Conservation (phyloP, 2,329 filamentous ascomycete species). For the Hypoxylon sp. region DNA sequence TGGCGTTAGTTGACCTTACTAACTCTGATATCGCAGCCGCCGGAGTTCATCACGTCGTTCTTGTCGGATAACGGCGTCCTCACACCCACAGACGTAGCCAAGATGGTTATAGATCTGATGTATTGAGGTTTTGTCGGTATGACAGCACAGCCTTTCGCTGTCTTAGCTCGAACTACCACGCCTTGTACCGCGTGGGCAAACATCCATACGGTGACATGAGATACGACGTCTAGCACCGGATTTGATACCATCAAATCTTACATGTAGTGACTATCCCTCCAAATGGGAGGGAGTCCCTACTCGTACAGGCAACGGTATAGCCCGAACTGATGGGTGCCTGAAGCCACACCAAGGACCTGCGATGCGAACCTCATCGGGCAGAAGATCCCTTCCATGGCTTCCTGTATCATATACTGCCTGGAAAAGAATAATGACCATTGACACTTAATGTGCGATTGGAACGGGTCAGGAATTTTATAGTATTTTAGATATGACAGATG, state of each 20-base stretch:
- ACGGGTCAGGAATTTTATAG: neutral
- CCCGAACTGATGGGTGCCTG: neutral
- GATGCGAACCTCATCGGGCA: neutral
- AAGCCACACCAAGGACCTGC: neutral
- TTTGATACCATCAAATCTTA: neutral
- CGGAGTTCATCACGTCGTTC: conserved; percentile 52
- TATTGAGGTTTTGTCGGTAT: conserved; percentile 43
- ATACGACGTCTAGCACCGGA: conserved; percentile 2
- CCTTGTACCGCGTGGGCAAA: neutral
- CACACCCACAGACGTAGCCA: conserved; percentile 51
- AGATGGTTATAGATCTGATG: conserved; percentile 54
- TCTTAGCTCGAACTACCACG: neutral
- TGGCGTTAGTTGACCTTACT: neutral
- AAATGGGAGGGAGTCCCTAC: neutral
- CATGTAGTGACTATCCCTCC: neutral
- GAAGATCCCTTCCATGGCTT: neutral
- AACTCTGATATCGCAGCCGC: conserved; percentile 41
- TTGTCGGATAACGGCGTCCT: conserved; percentile 53
- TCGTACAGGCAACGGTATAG: neutral
- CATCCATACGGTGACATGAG: conserved; percentile 12
- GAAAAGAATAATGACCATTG: neutral
- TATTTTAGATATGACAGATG: conserved; percentile 11
- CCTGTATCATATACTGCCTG: neutral
- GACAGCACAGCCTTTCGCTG: conserved; percentile 4
- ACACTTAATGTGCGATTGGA: conserved; percentile 5